A percentile compares a stretch with the other conserved stretches of the same genome.
These are phyloP conservation scores for Alternaria solani DNA, from an alignment of 2,329 filamentous ascomycete genomes.

Conservation along the genomic window DNA sequence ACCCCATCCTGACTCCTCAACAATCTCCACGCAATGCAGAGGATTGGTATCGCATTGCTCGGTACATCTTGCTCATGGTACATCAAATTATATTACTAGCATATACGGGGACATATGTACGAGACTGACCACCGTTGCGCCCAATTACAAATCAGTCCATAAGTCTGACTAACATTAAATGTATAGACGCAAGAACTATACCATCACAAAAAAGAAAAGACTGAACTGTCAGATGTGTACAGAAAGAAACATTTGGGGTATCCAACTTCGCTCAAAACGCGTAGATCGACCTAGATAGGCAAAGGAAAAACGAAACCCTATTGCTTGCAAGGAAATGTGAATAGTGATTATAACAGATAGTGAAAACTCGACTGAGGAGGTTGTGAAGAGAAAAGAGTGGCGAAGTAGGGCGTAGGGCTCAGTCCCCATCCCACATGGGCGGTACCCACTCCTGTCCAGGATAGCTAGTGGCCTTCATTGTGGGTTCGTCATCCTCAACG, in stretches of 20 bases:
- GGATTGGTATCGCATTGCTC: neutral
- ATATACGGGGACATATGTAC: neutral
- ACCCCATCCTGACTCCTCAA: neutral
- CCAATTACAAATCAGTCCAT: neutral
- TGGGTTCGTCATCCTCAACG: conserved; percentile 58
- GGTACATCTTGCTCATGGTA: neutral
- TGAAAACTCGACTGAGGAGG: neutral
- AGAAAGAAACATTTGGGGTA: conserved; percentile 25
- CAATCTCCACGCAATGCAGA: neutral
- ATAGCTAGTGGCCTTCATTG: conserved; percentile 73
- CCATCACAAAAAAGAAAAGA: conserved; percentile 7
- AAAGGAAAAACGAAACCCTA: neutral
- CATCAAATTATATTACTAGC: neutral
- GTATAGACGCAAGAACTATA: neutral
- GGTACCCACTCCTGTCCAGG: conserved; percentile 76
- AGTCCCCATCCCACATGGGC: conserved; percentile 48
- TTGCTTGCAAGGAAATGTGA: neutral
- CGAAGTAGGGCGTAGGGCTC: neutral
- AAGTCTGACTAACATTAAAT: neutral
- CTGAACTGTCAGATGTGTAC: neutral
- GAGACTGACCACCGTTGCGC: neutral
- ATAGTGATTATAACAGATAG: neutral
- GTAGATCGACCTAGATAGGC: conserved; percentile 4
- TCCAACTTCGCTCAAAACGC: conserved; percentile 27
- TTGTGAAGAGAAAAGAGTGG: neutral